Percentiles rank a stretch among this genome's conserved stretches.
Conservation (phyloP, 352 stramenopile species). For the Phytopythium ostracodes region DNA sequence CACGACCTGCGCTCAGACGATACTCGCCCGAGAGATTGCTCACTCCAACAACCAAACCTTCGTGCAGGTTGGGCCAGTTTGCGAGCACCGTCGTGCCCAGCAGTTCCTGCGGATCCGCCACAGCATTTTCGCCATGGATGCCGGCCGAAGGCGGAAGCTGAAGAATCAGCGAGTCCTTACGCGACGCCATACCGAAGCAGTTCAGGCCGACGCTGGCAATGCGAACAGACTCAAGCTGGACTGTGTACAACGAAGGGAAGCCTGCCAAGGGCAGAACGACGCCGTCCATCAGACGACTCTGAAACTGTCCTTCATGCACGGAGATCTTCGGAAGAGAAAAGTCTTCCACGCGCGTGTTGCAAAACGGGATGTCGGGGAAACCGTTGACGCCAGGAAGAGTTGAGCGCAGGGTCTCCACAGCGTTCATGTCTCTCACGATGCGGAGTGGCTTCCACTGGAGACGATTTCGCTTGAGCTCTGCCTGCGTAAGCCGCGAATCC, state of each 20-base stretch:
- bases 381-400: conserved; percentile 53
- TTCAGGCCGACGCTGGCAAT: conserved; percentile 87
- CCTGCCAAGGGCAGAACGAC: conserved; percentile 71
- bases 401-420: conserved; percentile 63
- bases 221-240: conserved; percentile 43
- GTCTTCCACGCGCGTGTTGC: conserved; percentile 57
- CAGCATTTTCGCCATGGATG: conserved; percentile 13
- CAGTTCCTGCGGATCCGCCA: conserved; percentile 28
- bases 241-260: conserved; percentile 73
- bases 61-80: conserved; percentile 98
- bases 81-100: conserved; percentile 86
- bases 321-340: conserved; percentile 50
- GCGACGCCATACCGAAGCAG: conserved; percentile 91
- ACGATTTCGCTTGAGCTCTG: conserved; percentile 90
- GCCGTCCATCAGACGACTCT: conserved; percentile 68
- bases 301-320: conserved; percentile 47
- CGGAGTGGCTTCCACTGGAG: conserved; percentile 60
- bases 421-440: conserved; percentile 84
- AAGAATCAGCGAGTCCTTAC: conserved; percentile 76
- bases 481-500: conserved; percentile 82
- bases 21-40: conserved; percentile 61
- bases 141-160: conserved; percentile 34
- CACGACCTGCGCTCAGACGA: conserved; percentile 25
- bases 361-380: conserved; percentile 62
- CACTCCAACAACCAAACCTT: conserved; percentile 88